Evolutionary conservation across 2,329 filamentous ascomycete genomes (phyloP), one percentile per base, ranked within the genome.

Genomic region (Cladobotryum protrusum): DNA sequence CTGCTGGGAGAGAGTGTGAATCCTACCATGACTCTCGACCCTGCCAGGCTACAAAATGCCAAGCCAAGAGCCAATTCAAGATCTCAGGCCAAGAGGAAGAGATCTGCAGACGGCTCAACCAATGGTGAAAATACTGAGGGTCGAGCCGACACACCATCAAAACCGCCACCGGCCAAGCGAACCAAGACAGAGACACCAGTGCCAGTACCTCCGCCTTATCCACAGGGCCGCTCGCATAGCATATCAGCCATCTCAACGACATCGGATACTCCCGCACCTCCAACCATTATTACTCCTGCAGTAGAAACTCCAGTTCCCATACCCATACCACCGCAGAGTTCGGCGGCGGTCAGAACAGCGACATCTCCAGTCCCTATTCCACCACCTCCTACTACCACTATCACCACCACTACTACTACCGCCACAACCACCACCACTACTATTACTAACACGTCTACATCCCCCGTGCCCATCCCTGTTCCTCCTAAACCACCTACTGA

Each of bases 181-280:
- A 74, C 68, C 54, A 81, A 81, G 62, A 79, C 74, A 19, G 78
- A 81, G 61, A 81, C 78, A 13, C 78, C 78, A 11, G 70, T 81
- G 29, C 77, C 74, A 44, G 70, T 81, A 29, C 77, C 74, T 44
- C 72, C 72, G 39, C 71, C 71, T 13, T 65, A 68, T 20, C 69
- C 70, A 33, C 63, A 59, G 24, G 57, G 56, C 18, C 56, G 65
- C 39, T 61, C 52, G 36, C 56, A 64, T 54, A 57, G 58, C 59
- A 59, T 66, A 36, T 56, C 60, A 17, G 58, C 56, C 40, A 57
- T 61, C 36, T 63, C 35, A 17, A 63, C 53, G 35, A 57, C 54
- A 44, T 52, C 55, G 47, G 58, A 59, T 45, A 58, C 45, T 34
- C 37, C 55, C 36, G 50, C 46, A 37, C 52, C 59, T 9, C 51